phyloP scores from a whole-genome alignment of 805 yeast genomes.

The Candida rishiriensis region DNA sequence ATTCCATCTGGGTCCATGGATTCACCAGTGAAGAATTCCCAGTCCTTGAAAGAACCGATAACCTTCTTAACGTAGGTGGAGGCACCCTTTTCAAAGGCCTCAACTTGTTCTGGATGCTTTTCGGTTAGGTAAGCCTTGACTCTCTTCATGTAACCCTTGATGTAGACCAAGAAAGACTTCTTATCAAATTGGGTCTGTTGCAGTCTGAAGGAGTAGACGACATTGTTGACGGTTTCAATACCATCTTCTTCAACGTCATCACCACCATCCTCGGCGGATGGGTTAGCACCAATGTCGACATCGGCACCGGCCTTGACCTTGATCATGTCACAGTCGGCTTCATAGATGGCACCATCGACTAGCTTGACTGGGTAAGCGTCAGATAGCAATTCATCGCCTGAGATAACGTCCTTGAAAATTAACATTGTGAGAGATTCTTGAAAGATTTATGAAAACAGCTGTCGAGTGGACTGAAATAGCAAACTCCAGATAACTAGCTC shows the following conservation, averaged over 20 bases:
- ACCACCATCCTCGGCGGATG: conserved; percentile 93
- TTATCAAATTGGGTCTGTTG: conserved; percentile 96
- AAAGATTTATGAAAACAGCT: not conserved
- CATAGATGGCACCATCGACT: conserved; percentile 91
- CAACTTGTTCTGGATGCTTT: conserved; percentile 80
- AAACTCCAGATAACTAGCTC: conserved; percentile 6
- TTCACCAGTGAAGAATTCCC: conserved; percentile 99
- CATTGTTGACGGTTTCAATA: conserved; percentile 92
- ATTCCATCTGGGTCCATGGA: conserved; percentile 99
- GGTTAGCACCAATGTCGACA: conserved; percentile 98
- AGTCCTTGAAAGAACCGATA: conserved; percentile 92
- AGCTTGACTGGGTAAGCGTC: conserved; percentile 89
- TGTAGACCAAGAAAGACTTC: conserved; percentile 94
- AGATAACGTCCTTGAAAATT: conserved; percentile 69
- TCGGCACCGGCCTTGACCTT: conserved; percentile 80
- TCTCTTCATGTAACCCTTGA: conserved; percentile 98
- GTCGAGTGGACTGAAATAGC: not conserved
- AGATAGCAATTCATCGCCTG: conserved; percentile 94
- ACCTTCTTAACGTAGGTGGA: conserved; percentile 94
- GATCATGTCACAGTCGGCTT: conserved; percentile 94
- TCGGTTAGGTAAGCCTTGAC: conserved; percentile 90
- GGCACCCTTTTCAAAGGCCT: conserved; percentile 96
- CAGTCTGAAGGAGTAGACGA: conserved; percentile 97
- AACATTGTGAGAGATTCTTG: conserved; percentile 23
- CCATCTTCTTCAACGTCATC: conserved; percentile 80